phyloP scores from a whole-genome alignment of 163 green algal species.

The Scenedesmus sp. region DNA sequence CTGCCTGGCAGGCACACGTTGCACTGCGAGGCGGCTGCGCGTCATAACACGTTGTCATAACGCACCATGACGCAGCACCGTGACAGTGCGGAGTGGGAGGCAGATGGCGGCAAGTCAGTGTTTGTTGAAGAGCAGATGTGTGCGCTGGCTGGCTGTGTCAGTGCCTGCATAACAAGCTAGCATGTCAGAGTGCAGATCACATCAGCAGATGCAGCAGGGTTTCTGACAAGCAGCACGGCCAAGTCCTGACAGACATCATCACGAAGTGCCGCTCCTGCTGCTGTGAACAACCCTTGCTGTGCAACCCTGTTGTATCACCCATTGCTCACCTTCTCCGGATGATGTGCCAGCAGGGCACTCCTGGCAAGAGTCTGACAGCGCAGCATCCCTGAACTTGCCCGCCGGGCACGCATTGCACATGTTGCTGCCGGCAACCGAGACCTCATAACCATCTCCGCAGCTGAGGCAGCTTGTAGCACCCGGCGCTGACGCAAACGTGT shows the following conservation, averaged over 20 bases:
- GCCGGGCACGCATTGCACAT: slow-evolving; percentile 50
- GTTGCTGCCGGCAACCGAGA: slow-evolving; percentile 37
- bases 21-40: slow-evolving; percentile 39
- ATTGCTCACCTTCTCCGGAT: slow-evolving; percentile 33
- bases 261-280: too few relatives aligned
- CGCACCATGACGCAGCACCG: not conserved
- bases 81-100: not conserved
- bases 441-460: slow-evolving; percentile 52
- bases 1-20: slow-evolving; percentile 48
- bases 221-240: too few relatives aligned
- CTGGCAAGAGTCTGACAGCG: slow-evolving; percentile 37
- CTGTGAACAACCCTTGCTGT: too few relatives aligned
- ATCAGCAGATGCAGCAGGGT: not conserved
- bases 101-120: not conserved
- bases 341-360: slow-evolving; percentile 47
- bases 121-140: not conserved
- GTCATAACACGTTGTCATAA: not conserved
- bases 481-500: slow-evolving; percentile 49
- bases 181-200: not conserved
- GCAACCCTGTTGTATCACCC: not conserved
- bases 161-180: not conserved
- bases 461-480: slow-evolving; percentile 29
- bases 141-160: not conserved
- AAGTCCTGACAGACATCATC: too few relatives aligned
- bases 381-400: slow-evolving; percentile 41